Conservation (phyloP, 208 protist genomes). For the Trypanosoma vivax region DNA sequence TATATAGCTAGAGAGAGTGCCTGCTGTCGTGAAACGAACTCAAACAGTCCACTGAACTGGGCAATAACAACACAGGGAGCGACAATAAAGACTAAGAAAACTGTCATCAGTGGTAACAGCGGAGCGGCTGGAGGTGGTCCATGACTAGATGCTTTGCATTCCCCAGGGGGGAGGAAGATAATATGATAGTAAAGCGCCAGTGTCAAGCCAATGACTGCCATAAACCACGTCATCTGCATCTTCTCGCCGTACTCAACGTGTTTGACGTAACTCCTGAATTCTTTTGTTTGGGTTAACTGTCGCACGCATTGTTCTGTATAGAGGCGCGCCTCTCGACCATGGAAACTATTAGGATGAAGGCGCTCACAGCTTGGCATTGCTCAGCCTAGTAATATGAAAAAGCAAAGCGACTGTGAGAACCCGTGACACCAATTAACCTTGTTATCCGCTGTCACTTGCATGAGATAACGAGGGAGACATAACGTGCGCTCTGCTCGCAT, state of each 20-base stretch:
- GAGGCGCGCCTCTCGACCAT: conserved; percentile 40
- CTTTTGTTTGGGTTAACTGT: conserved; percentile 33
- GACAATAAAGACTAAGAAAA: conserved; percentile 37
- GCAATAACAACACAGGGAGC: conserved; percentile 50
- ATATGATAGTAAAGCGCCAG: conserved; percentile 59
- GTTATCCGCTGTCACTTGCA: too few species aligned
- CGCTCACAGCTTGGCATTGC: conserved; percentile 44
- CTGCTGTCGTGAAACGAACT: conserved; percentile 22
- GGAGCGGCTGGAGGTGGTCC: background rate
- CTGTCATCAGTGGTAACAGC: conserved; percentile 18
- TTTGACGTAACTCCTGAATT: conserved; percentile 44
- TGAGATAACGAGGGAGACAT: too few species aligned
- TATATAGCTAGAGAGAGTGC: conserved; percentile 25
- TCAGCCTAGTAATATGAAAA: too few species aligned
- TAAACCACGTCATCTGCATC: conserved; percentile 65
- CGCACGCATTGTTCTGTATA: conserved; percentile 58
- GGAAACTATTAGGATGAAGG: conserved; percentile 51
- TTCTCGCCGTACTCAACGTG: conserved; percentile 61
- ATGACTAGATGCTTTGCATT: conserved; percentile 1
- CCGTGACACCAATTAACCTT: too few species aligned
- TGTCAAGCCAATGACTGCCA: conserved; percentile 44
- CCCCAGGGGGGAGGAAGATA: conserved; percentile 19
- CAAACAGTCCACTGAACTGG: conserved; percentile 64
- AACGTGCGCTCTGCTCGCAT: too few species aligned
- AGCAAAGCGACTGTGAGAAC: too few species aligned